Evolutionary conservation across 345 rosid genomes (phyloP).

Genomic region (Aquilaria malaccensis): DNA sequence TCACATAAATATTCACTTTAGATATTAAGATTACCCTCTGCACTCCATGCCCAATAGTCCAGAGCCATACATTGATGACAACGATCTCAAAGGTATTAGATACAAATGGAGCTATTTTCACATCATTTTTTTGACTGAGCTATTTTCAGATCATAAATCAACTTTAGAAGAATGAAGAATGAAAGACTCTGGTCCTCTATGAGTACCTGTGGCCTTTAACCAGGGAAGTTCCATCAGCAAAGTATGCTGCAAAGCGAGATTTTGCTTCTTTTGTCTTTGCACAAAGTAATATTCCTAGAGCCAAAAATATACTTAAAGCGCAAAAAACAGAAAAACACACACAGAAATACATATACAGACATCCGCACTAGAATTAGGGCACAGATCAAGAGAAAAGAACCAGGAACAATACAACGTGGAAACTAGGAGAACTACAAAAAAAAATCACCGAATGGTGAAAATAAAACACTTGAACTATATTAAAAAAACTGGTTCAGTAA

Average conservation of each 20-base stretch:
- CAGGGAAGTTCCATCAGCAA: constrained; percentile 78
- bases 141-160: not conserved
- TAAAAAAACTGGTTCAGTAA: no score
- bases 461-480: no score
- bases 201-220: constrained; percentile 39
- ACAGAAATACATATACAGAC: no score
- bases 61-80: not conserved
- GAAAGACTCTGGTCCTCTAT: not conserved
- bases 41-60: no score
- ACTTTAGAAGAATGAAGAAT: no score
- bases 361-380: no score
- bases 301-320: not conserved
- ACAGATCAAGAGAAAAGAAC: no score
- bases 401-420: no score
- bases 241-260: constrained; percentile 60
- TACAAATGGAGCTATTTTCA: not conserved
- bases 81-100: not conserved
- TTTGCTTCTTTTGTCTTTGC: constrained; percentile 86
- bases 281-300: constrained; percentile 78
- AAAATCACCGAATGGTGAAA: no score
- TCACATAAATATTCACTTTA: no score
- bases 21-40: no score
- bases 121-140: not conserved
- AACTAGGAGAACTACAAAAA: no score
- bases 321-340: not conserved